Conservation (phyloP, 2,329 filamentous ascomycete genomes). For the Aspergillus pseudotamarii region DNA sequence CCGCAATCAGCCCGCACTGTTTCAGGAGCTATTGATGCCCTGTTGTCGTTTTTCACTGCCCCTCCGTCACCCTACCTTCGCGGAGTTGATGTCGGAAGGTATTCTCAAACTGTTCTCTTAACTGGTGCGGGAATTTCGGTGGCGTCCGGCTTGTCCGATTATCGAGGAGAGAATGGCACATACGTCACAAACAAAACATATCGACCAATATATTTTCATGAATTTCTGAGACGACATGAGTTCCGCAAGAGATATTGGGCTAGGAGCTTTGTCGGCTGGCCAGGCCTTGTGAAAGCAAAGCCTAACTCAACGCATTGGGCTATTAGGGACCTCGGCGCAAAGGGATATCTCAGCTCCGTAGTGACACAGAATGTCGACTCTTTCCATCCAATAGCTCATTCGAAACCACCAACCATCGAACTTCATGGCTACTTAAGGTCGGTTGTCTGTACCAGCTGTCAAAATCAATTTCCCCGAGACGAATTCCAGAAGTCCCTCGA, state of each 20-base stretch:
- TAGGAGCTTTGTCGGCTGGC: conserved; percentile 90
- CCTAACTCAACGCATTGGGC: conserved; percentile 82
- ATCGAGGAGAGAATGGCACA: conserved; percentile 84
- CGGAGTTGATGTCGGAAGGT: conserved; percentile 42
- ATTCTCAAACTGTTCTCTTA: conserved; percentile 65
- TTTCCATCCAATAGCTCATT: conserved; percentile 80
- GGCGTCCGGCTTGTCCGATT: conserved; percentile 89
- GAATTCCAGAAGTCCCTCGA: conserved; percentile 76
- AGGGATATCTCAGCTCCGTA: conserved; percentile 74
- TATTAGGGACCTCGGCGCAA: conserved; percentile 68
- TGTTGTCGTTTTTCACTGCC: conserved; percentile 73
- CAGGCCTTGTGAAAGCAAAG: conserved; percentile 72
- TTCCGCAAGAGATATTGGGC: conserved; percentile 95
- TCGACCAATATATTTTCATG: conserved; percentile 88
- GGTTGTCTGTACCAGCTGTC: conserved; percentile 79
- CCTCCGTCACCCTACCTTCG: conserved; percentile 56
- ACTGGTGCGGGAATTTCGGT: conserved; percentile 93
- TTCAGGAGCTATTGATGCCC: conserved; percentile 73
- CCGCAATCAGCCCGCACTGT: conserved; percentile 72
- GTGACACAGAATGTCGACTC: conserved; percentile 98
- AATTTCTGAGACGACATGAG: conserved; percentile 81
- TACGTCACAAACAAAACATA: conserved; percentile 91
- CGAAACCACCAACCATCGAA: conserved; percentile 73
- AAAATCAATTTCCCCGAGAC: conserved; percentile 68
- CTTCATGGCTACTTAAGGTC: conserved; percentile 88